Percentiles rank a stretch among this genome's conserved stretches.
These are phyloP conservation scores for Dendrothele bispora DNA, from an alignment of 768 basidiomycete genomes.

Conservation along the genomic window DNA sequence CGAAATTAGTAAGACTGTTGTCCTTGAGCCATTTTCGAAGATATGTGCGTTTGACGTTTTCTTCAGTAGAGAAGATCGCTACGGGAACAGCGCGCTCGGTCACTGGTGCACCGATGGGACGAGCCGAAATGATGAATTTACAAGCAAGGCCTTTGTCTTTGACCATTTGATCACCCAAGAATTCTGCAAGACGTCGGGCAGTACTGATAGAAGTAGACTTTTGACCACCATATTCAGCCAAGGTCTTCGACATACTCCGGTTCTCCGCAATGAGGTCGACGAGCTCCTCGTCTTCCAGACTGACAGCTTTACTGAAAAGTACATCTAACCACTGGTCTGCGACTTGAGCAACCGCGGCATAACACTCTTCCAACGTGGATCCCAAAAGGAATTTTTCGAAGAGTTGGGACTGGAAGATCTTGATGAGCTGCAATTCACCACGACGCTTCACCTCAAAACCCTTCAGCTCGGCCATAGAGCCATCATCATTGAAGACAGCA, in stretches of 20 bases:
- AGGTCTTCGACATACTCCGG: constrained; percentile 93
- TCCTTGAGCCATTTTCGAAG: constrained; percentile 98
- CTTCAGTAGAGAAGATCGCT: constrained; percentile 97
- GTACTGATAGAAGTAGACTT: constrained; percentile 99
- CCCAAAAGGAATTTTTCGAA: constrained; percentile 98
- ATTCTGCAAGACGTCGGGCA: constrained; percentile 91
- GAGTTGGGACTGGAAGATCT: constrained; percentile 98
- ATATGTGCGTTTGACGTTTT: constrained; percentile 84
- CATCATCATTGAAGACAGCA: constrained; percentile 98
- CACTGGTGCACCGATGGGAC: constrained; percentile 89
- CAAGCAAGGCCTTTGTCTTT: constrained; percentile 99
- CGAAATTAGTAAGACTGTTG: constrained; percentile 81
- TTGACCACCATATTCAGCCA: constrained; percentile 94
- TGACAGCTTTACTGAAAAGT: constrained; percentile 84
- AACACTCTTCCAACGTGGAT: constrained; percentile 91
- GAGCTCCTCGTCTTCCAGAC: constrained; percentile 85
- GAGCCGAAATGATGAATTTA: constrained; percentile 97
- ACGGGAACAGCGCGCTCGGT: constrained; percentile 96
- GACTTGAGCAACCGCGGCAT: constrained; percentile 87
- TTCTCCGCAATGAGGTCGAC: constrained; percentile 99
- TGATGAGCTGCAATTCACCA: constrained; percentile 97
- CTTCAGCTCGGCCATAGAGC: constrained; percentile 95
- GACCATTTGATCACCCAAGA: constrained; percentile 97
- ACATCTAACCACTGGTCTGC: constrained; percentile 98
- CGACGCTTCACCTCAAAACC: constrained; percentile 99